Base-by-base conservation (phyloP, 352 stramenopile species). In the Hyphochytrium catenoides region DNA sequence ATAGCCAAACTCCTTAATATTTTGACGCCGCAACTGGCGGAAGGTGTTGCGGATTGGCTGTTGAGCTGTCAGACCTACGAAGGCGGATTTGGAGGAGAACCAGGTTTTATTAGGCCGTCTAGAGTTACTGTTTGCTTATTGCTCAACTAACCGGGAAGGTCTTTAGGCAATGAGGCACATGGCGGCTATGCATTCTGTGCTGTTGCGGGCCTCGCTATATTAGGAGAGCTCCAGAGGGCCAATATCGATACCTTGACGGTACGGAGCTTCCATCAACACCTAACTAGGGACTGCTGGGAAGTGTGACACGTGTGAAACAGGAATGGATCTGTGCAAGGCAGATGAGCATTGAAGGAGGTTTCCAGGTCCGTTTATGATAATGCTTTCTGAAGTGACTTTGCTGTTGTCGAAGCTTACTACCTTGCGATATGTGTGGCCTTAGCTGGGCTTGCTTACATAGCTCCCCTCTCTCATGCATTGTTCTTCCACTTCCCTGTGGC, bases 161-260 rank as follows among this genome's bases (percentile, higher is more conserved):
- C n/a, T 34, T 51, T 48, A 5, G 29, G 57, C 39, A 86, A 88
- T 37, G 90, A 98, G 52, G 87, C 90, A n/a, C 92, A 98, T 49
- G 91, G 91, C 11, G 92, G 91, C 30, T 99, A 98, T 55, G 81
- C 78, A 4, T 98, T 93, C 62, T 99, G 90, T 51, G 79, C 79
- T 6, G 54, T 96, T 14, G 87, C 91, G 18, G 79, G 81, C 21
- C 63, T 98, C 2, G 69, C 66, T 34, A 66, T 99, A 26, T 51
- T 98, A 28, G 54, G 75, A 20, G 47, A 53, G n/a, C 31, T 73
- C 25, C 44, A 74, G 35, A 36, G 49, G 14, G 61, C 79, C 29
- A 24, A 25, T 12, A 56, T 75, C 32, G 41, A 74, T 14, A 54
- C 55, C 11, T 53, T 41, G 26, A 54, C 76, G 26, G 51, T 79